Evolutionary conservation across 768 basidiomycete species (phyloP), one percentile per base, ranked within the genome.

Genomic region (Brasilioporus rufonigricans): DNA sequence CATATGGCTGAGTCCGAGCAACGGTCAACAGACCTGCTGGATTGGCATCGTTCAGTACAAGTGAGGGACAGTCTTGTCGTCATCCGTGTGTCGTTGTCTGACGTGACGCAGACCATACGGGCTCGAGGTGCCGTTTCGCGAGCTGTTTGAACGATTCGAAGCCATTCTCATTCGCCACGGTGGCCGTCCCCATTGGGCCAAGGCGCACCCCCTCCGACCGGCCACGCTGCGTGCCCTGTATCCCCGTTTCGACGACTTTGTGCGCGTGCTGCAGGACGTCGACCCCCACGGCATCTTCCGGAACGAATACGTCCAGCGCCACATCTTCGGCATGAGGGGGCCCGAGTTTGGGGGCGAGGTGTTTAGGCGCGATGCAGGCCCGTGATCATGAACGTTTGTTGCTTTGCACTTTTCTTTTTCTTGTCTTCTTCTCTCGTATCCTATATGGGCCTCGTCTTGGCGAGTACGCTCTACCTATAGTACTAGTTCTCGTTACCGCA

Each of bases 11-110:
- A 93, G 90, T 68, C 97, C 97, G 2, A 87, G 88, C 65, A 84
- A 83, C 65, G 87, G 86, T 49, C 80, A 84, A 53, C 76, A 74
- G 67, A 94, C 89, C 9, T 89, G 87, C 61, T 99, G 94, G 90
- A 91, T 99, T 56, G 97, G 97, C n/a, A 84, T 98, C 49, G 83
- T 97, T n/a, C 92, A 95, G 66, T 99, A 86, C 76, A 93, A 92
- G 96, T 98, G 54, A 65, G 90, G 14, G 24, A 73, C 8, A 14
- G 49, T 40, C 45, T 19, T 48, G 26, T 50, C 46, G 33, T 57
- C 48, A 21, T 32, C n/a, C 44, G 27, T 19, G 27, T 24, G 32
- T 41, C 45, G 1, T 29, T 6, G 27, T 49, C 56, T 60, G 44
- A 59, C 50, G 32, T 39, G 39, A 27, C n/a, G 26, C 16, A 96